phyloP scores from a whole-genome alignment of 345 rosid genomes.

The Mangifera indica region DNA sequence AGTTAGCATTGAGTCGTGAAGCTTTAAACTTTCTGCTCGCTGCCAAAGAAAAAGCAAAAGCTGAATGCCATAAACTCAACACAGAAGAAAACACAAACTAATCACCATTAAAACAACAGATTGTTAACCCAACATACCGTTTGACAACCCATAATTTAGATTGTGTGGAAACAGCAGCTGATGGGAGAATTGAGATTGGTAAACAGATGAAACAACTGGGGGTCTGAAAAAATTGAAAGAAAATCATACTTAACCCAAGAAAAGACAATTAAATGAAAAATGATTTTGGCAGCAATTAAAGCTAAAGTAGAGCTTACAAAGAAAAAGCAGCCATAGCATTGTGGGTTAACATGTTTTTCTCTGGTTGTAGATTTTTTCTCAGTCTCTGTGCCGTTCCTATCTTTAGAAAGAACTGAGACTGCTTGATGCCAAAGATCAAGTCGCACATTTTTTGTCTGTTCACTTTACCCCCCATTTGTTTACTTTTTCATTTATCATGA shows the following conservation, averaged over 20 bases:
- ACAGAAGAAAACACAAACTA: not conserved
- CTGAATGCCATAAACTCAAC: not conserved
- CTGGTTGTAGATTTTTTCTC: not conserved
- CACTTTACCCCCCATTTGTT: not conserved
- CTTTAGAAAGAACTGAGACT: not conserved
- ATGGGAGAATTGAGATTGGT: slow-evolving; percentile 18
- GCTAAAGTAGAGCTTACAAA: slow-evolving; percentile 8
- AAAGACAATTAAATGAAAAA: not conserved
- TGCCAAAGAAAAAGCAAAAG: slow-evolving; percentile 31
- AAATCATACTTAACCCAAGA: not conserved
- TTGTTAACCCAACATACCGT: slow-evolving; percentile 18
- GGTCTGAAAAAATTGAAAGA: slow-evolving; percentile 25
- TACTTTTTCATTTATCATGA: not conserved
- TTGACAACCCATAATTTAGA: slow-evolving; percentile 20
- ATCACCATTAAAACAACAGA: not conserved
- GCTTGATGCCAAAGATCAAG: not conserved
- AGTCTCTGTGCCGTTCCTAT: not conserved
- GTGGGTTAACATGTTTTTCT: slow-evolving; percentile 16
- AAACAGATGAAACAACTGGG: slow-evolving; percentile 24
- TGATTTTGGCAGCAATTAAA: not conserved
- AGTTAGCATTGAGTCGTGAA: slow-evolving; percentile 53
- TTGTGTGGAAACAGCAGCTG: slow-evolving; percentile 21
- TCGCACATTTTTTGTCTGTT: not conserved
- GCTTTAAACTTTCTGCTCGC: slow-evolving; percentile 54
- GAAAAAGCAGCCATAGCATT: slow-evolving; percentile 18